Evolutionary conservation across 139 green algal species (phyloP).

Genomic region (Microglena sp.): DNA sequence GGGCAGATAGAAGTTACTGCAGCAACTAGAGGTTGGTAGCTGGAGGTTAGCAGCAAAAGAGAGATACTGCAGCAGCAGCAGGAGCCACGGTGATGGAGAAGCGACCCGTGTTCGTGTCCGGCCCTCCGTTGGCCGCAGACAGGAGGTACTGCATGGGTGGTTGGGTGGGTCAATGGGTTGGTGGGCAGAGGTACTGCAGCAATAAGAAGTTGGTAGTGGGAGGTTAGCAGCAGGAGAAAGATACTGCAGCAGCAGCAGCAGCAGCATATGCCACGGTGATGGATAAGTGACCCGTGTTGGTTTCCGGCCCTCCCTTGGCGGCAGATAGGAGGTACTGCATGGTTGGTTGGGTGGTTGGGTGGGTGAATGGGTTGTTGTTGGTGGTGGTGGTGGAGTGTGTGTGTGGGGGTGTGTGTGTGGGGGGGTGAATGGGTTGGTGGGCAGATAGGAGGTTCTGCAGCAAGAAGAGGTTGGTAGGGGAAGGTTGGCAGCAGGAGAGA

Average conservation of each 20-base stretch:
- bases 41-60: neutral
- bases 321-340: constrained; percentile 18
- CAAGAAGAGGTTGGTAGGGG: no score
- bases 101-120: constrained; percentile 39
- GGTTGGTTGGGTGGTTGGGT: no score
- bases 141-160: constrained; percentile 19
- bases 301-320: constrained; percentile 42
- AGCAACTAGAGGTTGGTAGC: no score
- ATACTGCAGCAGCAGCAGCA: neutral
- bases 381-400: neutral
- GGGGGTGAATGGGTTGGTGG: neutral
- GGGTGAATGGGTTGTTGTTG: neutral
- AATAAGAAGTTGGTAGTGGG: no score
- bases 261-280: constrained; percentile 17
- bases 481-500: neutral
- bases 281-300: constrained; percentile 41
- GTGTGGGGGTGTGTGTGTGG: neutral
- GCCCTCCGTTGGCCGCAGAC: constrained; percentile 41
- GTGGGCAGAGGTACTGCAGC: no score
- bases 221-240: neutral
- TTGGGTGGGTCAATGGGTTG: no score
- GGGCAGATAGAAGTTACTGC: neutral
- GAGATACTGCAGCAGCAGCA: neutral
- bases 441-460: neutral
- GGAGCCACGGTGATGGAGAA: constrained; percentile 43